Evolutionary conservation across 257 asterid genomes (phyloP).

Genomic region (Solanum chilense): DNA sequence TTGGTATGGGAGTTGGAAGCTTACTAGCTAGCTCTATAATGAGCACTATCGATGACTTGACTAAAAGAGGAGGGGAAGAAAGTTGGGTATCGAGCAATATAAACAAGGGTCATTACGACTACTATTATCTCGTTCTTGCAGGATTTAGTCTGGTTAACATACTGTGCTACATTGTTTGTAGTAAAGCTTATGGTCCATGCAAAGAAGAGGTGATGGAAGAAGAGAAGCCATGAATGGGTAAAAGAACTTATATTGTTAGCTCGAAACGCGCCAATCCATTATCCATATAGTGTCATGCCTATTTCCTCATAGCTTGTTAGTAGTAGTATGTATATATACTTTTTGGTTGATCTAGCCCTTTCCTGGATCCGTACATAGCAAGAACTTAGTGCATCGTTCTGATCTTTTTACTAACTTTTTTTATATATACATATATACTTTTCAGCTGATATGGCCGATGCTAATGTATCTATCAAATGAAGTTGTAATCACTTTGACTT

Average conservation of each 20-base stretch:
- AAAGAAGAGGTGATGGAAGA: background rate
- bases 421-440: background rate
- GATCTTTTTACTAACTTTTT: background rate
- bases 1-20: constrained; percentile 35
- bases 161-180: background rate
- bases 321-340: background rate
- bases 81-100: constrained; percentile 61
- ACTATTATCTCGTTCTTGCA: constrained; percentile 25
- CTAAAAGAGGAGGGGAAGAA: constrained; percentile 30
- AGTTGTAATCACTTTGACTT: background rate
- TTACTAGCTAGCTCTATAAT: constrained; percentile 42
- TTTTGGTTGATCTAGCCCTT: background rate
- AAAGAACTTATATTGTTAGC: background rate
- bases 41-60: constrained; percentile 22
- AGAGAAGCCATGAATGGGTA: background rate
- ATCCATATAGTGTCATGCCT: background rate
- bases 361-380: background rate
- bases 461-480: background rate
- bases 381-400: background rate
- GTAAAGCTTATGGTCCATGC: background rate
- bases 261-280: background rate
- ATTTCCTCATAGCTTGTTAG: background rate
- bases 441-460: background rate
- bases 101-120: constrained; percentile 57
- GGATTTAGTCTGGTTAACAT: background rate